Evolutionary conservation across 2,329 filamentous ascomycete species (phyloP).

Genomic region (Mycosphaerella sp.): DNA sequence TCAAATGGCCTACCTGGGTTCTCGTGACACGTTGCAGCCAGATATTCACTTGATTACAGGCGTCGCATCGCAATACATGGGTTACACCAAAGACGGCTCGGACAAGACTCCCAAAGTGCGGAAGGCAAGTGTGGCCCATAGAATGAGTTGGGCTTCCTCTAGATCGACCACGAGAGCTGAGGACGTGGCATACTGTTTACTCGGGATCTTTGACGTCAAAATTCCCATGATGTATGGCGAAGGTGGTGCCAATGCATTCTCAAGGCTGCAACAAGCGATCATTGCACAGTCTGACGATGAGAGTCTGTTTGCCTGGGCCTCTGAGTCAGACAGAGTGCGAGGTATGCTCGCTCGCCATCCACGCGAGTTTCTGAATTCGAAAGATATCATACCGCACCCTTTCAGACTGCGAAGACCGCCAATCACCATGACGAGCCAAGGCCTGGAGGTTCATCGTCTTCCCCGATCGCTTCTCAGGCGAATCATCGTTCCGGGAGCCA

Average conservation of each 20-base stretch:
- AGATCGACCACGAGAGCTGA: constrained; percentile 28
- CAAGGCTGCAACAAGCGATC: constrained; percentile 11
- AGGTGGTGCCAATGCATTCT: constrained; percentile 9
- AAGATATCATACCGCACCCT: background rate
- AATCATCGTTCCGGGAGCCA: background rate
- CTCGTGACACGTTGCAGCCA: background rate
- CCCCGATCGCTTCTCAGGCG: background rate
- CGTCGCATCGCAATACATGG: background rate
- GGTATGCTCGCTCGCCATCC: background rate
- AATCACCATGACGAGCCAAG: background rate
- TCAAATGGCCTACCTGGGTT: background rate
- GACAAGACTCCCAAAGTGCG: background rate
- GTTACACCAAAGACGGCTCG: background rate
- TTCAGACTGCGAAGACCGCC: background rate
- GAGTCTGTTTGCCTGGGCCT: background rate
- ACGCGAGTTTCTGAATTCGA: background rate
- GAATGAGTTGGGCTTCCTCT: constrained; percentile 16
- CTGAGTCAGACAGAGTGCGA: background rate
- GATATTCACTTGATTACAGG: background rate
- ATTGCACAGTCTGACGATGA: constrained; percentile 3
- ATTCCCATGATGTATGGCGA: constrained; percentile 29
- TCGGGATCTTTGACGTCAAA: constrained; percentile 43
- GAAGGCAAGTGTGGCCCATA: constrained; percentile 6
- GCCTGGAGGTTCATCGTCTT: background rate
- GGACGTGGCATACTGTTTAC: constrained; percentile 42